These are phyloP conservation scores for Musa balbisiana DNA, from an alignment of 202 grass and related monocot genomes.

Conservation along the genomic window DNA sequence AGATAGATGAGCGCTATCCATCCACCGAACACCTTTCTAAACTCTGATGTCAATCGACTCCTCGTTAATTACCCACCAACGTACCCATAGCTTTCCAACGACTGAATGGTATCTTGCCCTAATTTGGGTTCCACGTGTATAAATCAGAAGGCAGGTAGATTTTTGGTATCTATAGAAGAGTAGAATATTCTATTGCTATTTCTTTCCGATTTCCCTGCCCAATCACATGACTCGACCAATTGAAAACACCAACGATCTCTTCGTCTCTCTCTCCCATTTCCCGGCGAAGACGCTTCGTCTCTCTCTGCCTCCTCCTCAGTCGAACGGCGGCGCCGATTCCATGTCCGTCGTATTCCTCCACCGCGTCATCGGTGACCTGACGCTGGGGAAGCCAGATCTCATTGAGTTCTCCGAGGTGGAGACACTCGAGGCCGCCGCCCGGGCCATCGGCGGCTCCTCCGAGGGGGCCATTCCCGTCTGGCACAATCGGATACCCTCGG, in stretches of 20 bases:
- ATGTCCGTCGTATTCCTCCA: slow-evolving; percentile 56
- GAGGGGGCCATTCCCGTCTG: slow-evolving; percentile 48
- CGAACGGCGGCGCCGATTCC: background rate
- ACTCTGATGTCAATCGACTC: too few species aligned
- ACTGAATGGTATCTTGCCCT: too few species aligned
- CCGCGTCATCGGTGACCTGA: slow-evolving; percentile 42
- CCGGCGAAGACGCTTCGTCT: background rate
- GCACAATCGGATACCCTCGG: slow-evolving; percentile 28
- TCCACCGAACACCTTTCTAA: too few species aligned
- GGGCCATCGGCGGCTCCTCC: slow-evolving; percentile 36
- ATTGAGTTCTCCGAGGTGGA: slow-evolving; percentile 17
- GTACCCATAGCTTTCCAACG: too few species aligned
- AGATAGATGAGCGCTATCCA: too few species aligned
- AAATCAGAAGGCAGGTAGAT: too few species aligned
- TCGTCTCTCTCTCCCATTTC: background rate
- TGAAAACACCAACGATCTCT: background rate
- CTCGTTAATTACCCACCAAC: too few species aligned
- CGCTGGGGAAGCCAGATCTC: slow-evolving; percentile 40
- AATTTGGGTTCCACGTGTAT: too few species aligned
- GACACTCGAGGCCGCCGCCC: slow-evolving; percentile 32
- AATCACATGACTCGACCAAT: background rate
- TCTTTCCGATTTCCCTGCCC: background rate
- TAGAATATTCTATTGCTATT: too few species aligned
- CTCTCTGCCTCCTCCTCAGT: background rate
- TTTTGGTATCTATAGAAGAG: too few species aligned